These are phyloP conservation scores for Cymbopogon citratus DNA, from an alignment of 176 grass and related monocot genomes.

Conservation along the genomic window DNA sequence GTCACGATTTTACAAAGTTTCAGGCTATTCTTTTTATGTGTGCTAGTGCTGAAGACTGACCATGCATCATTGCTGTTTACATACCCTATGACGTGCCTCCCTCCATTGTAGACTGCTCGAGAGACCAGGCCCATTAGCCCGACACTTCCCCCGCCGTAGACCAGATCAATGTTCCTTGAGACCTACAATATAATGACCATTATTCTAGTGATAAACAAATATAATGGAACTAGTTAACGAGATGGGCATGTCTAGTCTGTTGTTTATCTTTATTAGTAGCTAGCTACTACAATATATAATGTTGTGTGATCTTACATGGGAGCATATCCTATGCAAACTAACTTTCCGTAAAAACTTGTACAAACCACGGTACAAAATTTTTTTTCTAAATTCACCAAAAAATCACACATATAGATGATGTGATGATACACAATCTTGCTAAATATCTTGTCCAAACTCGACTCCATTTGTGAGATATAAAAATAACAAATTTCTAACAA, in stretches of 20 bases:
- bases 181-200: conserved; percentile 19
- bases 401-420: too few relatives aligned
- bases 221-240: background rate
- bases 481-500: too few relatives aligned
- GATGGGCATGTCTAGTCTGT: background rate
- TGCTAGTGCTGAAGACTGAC: conserved; percentile 24
- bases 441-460: too few relatives aligned
- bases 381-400: too few relatives aligned
- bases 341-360: too few relatives aligned
- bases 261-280: background rate
- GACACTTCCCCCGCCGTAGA: conserved; percentile 61
- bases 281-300: background rate
- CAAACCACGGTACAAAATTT: too few relatives aligned
- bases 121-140: conserved; percentile 61
- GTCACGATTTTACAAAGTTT: conserved; percentile 25
- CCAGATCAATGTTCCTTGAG: conserved; percentile 60
- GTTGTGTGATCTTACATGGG: background rate
- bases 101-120: conserved; percentile 56
- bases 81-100: conserved; percentile 65
- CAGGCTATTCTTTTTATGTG: conserved; percentile 36
- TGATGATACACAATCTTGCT: too few relatives aligned
- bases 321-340: too few relatives aligned
- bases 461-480: too few relatives aligned
- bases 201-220: background rate
- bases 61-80: conserved; percentile 41